Base-by-base conservation (phyloP, 139 green algal species). In the Chlorella sp. region DNA sequence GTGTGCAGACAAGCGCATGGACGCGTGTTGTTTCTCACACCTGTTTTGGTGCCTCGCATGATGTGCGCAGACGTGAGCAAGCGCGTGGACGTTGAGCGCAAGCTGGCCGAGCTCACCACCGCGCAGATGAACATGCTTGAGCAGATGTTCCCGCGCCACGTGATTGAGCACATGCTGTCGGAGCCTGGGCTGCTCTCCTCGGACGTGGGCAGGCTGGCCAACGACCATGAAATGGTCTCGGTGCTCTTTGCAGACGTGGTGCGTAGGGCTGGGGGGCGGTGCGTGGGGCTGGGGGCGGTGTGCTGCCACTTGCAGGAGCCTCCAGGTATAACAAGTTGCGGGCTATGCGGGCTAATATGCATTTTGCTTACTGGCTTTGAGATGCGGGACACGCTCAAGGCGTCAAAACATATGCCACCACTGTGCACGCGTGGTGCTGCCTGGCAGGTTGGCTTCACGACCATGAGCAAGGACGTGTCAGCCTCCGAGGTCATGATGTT, bases 111-210 rank as follows among this genome's bases (percentile, higher is more conserved):
- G 70, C 75, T 81, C 24, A 64, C 70, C n/a, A 62, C 73, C 1
- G 70, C 75, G 3, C 74, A 84, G 70, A 65, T 80, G 65, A 69
- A 49, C 31, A 80, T 84, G 36, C 70, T 84, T 30, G 74, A 80
- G 60, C 62, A 72, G 35, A 83, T 83, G 55, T 83, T 83, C 69
- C 78, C 78, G 2, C 69, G 42, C 10, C 63, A 69, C 6, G 63
- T 69, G 63, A 69, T 69, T 31, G 63, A 69, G 63, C 63, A 69
- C 63, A 69, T 69, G 63, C 63, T 69, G 33, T 69, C 63, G 29
- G 63, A 49, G 3, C 63, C 63, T 5, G 31, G 27, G 32, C 31
- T 69, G 27, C 30, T 61, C 2, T 29, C n/a, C 26, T 3, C 5
- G 4, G 27, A 62, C 29, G 42, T 23, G 66, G 66, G 35, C n/a